These are phyloP conservation scores for Cutaneotrichosporon daszewskae DNA, from an alignment of 1,284 basidiomycete species.

Conservation along the genomic window DNA sequence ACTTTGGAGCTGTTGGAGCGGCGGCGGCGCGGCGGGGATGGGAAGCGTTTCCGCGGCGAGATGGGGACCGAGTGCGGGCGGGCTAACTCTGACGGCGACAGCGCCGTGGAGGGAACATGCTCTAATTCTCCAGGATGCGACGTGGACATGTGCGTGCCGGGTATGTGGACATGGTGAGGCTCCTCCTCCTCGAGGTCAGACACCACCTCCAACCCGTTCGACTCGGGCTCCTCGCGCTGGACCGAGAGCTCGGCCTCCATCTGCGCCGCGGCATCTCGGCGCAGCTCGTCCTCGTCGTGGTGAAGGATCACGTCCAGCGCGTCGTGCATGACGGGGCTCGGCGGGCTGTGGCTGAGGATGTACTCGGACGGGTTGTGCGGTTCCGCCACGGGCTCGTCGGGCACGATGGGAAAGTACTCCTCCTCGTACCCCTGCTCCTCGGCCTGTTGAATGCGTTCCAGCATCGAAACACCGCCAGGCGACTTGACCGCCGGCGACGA, in stretches of 20 bases:
- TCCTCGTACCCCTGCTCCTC: slow-evolving; percentile 88
- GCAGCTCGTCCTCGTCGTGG: slow-evolving; percentile 1
- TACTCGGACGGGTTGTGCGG: slow-evolving; percentile 40
- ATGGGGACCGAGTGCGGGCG: neutral
- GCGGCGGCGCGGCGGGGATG: slow-evolving; percentile 12
- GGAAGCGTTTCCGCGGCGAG: slow-evolving; percentile 3
- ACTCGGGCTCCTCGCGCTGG: no score
- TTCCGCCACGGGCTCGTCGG: slow-evolving; percentile 19
- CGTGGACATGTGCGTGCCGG: slow-evolving; percentile 31
- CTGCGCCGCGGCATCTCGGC: neutral
- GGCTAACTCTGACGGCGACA: slow-evolving; percentile 24
- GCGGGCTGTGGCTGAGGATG: slow-evolving; percentile 41
- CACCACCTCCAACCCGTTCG: no score
- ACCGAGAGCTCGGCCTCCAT: neutral
- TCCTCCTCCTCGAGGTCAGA: neutral
- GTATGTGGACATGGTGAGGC: neutral
- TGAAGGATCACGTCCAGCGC: slow-evolving; percentile 5
- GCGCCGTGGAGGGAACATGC: slow-evolving; percentile 29
- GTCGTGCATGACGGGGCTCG: slow-evolving; percentile 8
- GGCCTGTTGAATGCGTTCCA: slow-evolving; percentile 69
- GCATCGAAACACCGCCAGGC: slow-evolving; percentile 57
- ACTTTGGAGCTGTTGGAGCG: slow-evolving; percentile 37
- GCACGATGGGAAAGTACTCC: slow-evolving; percentile 59
- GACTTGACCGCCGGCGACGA: slow-evolving; percentile 66
- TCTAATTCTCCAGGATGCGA: slow-evolving; percentile 29